Percentiles rank a stretch among this genome's conserved stretches.
Conservation (phyloP, 2,329 filamentous ascomycete genomes). For the Dactylellina parvicollis region DNA sequence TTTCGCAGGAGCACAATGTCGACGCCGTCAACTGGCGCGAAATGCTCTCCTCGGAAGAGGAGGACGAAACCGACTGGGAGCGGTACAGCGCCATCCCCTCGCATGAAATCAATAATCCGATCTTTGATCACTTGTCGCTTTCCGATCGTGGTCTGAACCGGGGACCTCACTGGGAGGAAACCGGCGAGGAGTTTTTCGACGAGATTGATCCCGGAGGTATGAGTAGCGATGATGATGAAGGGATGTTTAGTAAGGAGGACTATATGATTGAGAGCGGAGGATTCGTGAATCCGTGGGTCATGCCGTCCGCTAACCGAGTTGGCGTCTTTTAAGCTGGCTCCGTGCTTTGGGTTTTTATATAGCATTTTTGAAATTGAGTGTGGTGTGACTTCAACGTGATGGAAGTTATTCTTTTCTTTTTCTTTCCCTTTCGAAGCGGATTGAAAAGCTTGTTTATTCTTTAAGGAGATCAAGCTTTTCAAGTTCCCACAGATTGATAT, state of each 20-base stretch:
- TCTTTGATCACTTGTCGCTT: conserved; percentile 40
- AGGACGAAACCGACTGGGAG: conserved; percentile 45
- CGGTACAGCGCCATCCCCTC: conserved; percentile 44
- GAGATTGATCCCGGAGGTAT: conserved; percentile 40
- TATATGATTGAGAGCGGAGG: conserved; percentile 49
- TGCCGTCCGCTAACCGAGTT: conserved; percentile 33
- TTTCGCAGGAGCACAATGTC: conserved; percentile 18
- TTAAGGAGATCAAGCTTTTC: no score
- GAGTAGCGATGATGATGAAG: conserved; percentile 15
- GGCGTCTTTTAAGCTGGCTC: conserved; percentile 24
- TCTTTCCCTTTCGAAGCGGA: background rate
- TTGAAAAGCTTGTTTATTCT: no score
- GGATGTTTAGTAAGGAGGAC: conserved; percentile 37
- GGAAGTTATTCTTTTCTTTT: background rate
- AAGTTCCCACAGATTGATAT: conserved; percentile 6
- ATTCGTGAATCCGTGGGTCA: conserved; percentile 52
- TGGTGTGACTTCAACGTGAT: conserved; percentile 22
- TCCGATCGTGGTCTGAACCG: conserved; percentile 8
- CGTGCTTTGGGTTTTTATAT: background rate
- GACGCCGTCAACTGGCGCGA: conserved; percentile 47
- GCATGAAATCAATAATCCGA: conserved; percentile 48
- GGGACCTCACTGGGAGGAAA: conserved; percentile 36
- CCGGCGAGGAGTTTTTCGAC: conserved; percentile 32
- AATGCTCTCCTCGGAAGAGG: conserved; percentile 44
- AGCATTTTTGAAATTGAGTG: background rate